Conservation (phyloP, 2,329 filamentous ascomycete species). For the Hypomyces perniciosus region DNA sequence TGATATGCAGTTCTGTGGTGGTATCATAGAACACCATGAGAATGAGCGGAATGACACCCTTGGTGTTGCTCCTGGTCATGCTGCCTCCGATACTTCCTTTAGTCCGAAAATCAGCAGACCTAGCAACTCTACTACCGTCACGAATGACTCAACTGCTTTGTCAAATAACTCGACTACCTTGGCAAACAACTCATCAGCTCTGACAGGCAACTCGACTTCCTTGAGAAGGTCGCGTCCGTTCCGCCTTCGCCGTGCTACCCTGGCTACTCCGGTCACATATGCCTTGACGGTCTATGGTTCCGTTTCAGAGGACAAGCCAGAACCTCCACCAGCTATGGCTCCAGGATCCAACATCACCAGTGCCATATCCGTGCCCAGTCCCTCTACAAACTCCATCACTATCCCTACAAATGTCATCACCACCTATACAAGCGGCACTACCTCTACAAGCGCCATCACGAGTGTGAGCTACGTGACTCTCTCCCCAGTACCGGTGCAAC, state of each 20-base stretch:
- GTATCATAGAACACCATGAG: conserved; percentile 18
- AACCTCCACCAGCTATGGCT: conserved; percentile 30
- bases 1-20: conserved; percentile 36
- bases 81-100: too few species aligned
- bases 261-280: conserved; percentile 16
- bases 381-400: conserved; percentile 9
- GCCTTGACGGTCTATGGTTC: conserved; percentile 41
- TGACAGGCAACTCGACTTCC: too few species aligned
- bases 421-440: background rate
- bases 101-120: too few species aligned
- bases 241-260: background rate
- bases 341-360: conserved; percentile 13
- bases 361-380: too few species aligned
- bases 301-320: conserved; percentile 23
- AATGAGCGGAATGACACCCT: background rate
- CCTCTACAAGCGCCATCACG: background rate
- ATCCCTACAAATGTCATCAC: conserved; percentile 3
- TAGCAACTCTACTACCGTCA: too few species aligned
- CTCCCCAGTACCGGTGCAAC: conserved; percentile 1
- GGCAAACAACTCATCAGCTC: too few species aligned
- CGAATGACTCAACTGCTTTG: too few species aligned
- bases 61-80: too few species aligned
- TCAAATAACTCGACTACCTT: too few species aligned
- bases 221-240: background rate
- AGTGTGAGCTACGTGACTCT: background rate